phyloP scores from a whole-genome alignment of 306 rosid species.

The Quercus gilva region DNA sequence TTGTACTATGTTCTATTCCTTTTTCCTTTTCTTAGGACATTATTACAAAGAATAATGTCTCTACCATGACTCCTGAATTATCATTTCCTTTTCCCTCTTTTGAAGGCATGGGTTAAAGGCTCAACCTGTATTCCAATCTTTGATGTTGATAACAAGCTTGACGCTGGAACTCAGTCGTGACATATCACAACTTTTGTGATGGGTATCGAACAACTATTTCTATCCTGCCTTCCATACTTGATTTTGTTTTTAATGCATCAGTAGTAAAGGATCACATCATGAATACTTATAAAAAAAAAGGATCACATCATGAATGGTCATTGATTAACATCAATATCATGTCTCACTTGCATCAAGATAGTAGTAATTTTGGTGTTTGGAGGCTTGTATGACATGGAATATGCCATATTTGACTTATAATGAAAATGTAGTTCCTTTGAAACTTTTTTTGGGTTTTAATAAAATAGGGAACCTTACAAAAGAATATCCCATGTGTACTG shows the following conservation, averaged over 20 bases:
- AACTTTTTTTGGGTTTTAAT: too few relatives aligned
- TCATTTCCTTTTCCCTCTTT: slow-evolving; percentile 20
- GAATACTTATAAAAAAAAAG: too few relatives aligned
- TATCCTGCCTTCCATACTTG: slow-evolving; percentile 11
- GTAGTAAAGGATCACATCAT: neutral
- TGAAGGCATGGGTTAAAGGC: slow-evolving; percentile 88
- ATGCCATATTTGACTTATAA: neutral
- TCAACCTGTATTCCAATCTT: slow-evolving; percentile 90
- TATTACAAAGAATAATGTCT: neutral
- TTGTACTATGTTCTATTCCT: neutral
- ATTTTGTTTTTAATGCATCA: neutral
- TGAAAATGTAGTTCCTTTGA: neutral
- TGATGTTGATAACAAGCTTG: slow-evolving; percentile 53
- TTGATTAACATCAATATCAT: neutral
- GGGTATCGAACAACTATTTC: slow-evolving; percentile 43
- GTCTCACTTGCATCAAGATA: neutral
- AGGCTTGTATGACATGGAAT: neutral
- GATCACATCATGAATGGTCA: neutral
- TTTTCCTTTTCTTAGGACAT: neutral
- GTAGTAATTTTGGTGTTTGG: neutral
- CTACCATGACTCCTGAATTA: slow-evolving; percentile 2
- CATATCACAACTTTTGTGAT: slow-evolving; percentile 64
- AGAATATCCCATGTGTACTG: too few relatives aligned
- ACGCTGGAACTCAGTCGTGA: slow-evolving; percentile 56
- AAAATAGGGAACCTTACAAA: too few relatives aligned